Conservation (phyloP, 2,329 filamentous ascomycete genomes). For the Acrodontium crateriforme region DNA sequence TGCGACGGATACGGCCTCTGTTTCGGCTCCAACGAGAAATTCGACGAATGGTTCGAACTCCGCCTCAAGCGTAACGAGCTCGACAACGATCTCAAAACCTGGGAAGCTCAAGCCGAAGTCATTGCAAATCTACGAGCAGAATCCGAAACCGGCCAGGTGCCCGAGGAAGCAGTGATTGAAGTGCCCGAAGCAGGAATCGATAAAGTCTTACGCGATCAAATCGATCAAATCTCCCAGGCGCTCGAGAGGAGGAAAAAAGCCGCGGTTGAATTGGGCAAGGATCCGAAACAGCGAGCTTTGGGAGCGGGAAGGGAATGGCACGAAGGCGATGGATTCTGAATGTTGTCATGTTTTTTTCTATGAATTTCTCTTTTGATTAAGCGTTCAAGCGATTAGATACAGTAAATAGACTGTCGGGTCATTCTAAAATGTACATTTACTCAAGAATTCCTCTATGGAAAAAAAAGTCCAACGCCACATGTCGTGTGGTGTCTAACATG, state of each 20-base stretch:
- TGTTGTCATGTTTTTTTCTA: neutral
- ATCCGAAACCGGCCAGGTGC: conserved; percentile 27
- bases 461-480: too few species aligned
- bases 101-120: conserved; percentile 27
- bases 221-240: conserved; percentile 31
- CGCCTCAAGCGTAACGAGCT: conserved; percentile 28
- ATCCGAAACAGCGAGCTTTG: conserved; percentile 37
- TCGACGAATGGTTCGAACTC: conserved; percentile 35
- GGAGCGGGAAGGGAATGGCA: conserved; percentile 42
- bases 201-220: conserved; percentile 28
- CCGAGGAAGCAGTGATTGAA: conserved; percentile 24
- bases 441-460: too few species aligned
- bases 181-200: conserved; percentile 31
- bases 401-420: too few species aligned
- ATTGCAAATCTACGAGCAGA: conserved; percentile 23
- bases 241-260: conserved; percentile 25
- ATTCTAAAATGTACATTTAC: too few species aligned
- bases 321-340: conserved; percentile 41
- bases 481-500: too few species aligned
- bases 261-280: conserved; percentile 37
- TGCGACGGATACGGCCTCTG: conserved; percentile 52
- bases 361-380: too few species aligned
- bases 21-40: conserved; percentile 39
- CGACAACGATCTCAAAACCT: conserved; percentile 28
- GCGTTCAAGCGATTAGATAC: too few species aligned